phyloP scores from a whole-genome alignment of 805 yeast genomes.

The Hanseniaspora lachancei region DNA sequence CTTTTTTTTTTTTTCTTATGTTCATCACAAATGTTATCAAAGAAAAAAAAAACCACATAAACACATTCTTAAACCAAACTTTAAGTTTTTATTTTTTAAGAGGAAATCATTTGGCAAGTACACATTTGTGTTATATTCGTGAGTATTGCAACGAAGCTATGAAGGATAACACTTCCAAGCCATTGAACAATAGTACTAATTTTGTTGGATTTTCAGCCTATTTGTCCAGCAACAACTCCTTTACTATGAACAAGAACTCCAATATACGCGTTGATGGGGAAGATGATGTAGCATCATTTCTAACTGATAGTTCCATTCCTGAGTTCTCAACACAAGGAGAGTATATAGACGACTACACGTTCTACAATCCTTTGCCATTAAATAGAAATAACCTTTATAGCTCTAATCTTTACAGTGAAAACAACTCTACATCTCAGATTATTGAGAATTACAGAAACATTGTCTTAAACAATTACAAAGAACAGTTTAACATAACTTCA shows the following conservation, averaged over 20 bases:
- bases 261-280: neutral
- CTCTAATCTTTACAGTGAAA: neutral
- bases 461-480: neutral
- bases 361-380: conserved; percentile 1
- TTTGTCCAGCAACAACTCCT: neutral
- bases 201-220: neutral
- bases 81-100: neutral
- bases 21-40: neutral
- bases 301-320: neutral
- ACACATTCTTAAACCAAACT: neutral
- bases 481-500: neutral
- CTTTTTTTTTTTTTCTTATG: neutral
- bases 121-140: neutral
- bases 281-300: neutral
- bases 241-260: neutral
- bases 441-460: conserved; percentile 4
- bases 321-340: neutral
- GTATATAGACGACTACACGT: neutral
- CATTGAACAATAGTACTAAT: neutral
- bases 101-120: neutral
- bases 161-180: neutral
- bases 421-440: neutral
- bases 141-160: neutral
- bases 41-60: too few relatives aligned
- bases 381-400: conserved; percentile 1